These are phyloP conservation scores for Sphaerulina musiva DNA, from an alignment of 2,329 filamentous ascomycete species.

Conservation along the genomic window DNA sequence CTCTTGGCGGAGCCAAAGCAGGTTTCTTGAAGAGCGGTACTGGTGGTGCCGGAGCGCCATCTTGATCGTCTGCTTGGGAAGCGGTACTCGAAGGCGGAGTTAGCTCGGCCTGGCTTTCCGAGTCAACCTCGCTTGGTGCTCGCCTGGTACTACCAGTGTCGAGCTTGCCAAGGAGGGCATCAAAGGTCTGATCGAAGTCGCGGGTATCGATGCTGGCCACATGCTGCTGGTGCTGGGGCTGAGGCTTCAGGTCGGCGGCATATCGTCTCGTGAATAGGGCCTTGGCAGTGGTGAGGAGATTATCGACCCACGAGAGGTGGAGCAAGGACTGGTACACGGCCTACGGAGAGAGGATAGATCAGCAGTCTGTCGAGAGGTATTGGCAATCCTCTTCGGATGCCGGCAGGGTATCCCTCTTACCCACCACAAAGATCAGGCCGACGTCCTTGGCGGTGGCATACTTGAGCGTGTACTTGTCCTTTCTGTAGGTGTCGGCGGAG, in stretches of 20 bases:
- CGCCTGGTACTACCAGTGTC: slow-evolving; percentile 44
- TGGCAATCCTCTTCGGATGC: neutral
- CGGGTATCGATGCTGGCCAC: slow-evolving; percentile 70
- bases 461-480: slow-evolving; percentile 89
- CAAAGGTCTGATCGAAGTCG: slow-evolving; percentile 86
- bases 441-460: slow-evolving; percentile 91
- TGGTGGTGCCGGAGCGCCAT: slow-evolving; percentile 48
- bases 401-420: slow-evolving; percentile 27
- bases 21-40: slow-evolving; percentile 44
- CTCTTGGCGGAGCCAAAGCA: slow-evolving; percentile 21
- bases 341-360: slow-evolving; percentile 42
- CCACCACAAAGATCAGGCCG: slow-evolving; percentile 88
- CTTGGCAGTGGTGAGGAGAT: slow-evolving; percentile 89
- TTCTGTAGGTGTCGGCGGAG: slow-evolving; percentile 63
- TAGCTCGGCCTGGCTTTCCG: slow-evolving; percentile 40
- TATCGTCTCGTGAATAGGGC: slow-evolving; percentile 89
- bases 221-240: slow-evolving; percentile 48
- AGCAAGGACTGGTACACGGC: slow-evolving; percentile 94
- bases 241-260: slow-evolving; percentile 69
- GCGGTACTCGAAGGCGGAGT: slow-evolving; percentile 47
- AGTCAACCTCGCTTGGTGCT: slow-evolving; percentile 25
- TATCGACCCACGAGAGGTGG: slow-evolving; percentile 94
- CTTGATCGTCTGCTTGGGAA: slow-evolving; percentile 44
- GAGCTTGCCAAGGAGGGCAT: slow-evolving; percentile 81
- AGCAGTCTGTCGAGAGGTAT: slow-evolving; percentile 6